Percentiles rank a stretch among this genome's conserved stretches.
phyloP scores from a whole-genome alignment of 768 basidiomycete species.

The Rhodotorula paludigena region DNA sequence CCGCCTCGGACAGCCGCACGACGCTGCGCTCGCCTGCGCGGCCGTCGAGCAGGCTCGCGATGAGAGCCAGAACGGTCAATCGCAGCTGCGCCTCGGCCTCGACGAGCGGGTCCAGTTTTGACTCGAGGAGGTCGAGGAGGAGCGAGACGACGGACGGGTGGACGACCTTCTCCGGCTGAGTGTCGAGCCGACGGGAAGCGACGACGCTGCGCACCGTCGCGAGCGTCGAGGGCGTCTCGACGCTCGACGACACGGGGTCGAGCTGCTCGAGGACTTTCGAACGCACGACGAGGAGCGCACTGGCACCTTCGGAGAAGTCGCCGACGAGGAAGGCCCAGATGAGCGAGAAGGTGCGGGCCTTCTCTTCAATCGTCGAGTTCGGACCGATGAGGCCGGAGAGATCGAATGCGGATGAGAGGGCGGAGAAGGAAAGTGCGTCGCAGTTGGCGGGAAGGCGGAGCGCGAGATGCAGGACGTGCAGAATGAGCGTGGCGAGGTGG shows the following conservation, averaged over 20 bases:
- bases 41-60: neutral
- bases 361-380: neutral
- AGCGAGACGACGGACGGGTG: neutral
- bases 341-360: neutral
- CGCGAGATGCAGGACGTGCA: slow-evolving; percentile 6
- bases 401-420: slow-evolving; percentile 6
- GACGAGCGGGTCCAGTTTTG: slow-evolving; percentile 4
- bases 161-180: neutral
- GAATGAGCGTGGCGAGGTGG: slow-evolving; percentile 11
- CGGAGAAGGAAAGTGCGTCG: neutral
- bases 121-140: slow-evolving; percentile 7
- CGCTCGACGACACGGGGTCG: neutral
- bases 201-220: neutral
- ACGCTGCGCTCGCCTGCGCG: neutral
- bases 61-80: neutral
- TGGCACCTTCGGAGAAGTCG: slow-evolving; percentile 3
- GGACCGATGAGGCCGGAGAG: neutral
- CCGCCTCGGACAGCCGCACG: neutral
- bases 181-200: neutral
- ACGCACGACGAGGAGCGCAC: slow-evolving; percentile 3
- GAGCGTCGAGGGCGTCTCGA: neutral
- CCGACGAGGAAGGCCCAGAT: slow-evolving; percentile 13
- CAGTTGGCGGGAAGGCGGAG: neutral
- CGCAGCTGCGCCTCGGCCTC: neutral
- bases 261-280: neutral